Base-by-base conservation (phyloP, 1,139 yeast genomes). In the Debaryomyces nepalensis region DNA sequence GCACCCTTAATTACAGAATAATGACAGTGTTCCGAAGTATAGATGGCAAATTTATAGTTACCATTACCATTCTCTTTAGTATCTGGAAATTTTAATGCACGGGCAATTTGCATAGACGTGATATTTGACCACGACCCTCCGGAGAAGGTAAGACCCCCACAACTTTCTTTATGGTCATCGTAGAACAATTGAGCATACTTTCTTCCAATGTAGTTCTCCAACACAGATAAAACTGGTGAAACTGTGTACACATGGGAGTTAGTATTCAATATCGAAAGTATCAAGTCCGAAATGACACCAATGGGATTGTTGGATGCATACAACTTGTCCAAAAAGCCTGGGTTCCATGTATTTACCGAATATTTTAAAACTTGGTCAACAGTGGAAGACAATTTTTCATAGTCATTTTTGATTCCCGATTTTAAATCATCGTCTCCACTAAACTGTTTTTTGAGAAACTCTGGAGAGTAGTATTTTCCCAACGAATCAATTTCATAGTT, bases 111-210 rank as follows among this genome's bases (percentile, higher is more conserved):
- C 64, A 88, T 61, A 43, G 89, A 81, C 2, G 95, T 87, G 41
- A 86, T 77, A 61, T 88, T 88, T 12, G 95, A 86, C 82, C 91
- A 87, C 4, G 93, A 84, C 0, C 96, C 96, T 10, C 96, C 96
- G 23, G 91, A 79, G 61, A 87, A 86, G 0, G 96, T 88, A 52
- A 88, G 69, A 0, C 96, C 96, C 18, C 96, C 96, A 37, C 91
- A 79, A 24, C 72, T 68, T 5, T 66, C 64, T 5, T 73, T 75
- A 12, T 61, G 57, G 36, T 61, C 52, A n/a, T 54, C 55, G 53
- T 75, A 86, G 64, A 84, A 87, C 53, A 84, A 51, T 37, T 66
- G 61, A 3, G 96, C 96, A 57, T 88, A 88, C 43, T 81, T 79
- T 37, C 72, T 76, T 4, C 86, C 81, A 29, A 87, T 82, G 45